Evolutionary conservation across 148 eudicot genomes (phyloP).

Genomic region (Nyssa sinensis): DNA sequence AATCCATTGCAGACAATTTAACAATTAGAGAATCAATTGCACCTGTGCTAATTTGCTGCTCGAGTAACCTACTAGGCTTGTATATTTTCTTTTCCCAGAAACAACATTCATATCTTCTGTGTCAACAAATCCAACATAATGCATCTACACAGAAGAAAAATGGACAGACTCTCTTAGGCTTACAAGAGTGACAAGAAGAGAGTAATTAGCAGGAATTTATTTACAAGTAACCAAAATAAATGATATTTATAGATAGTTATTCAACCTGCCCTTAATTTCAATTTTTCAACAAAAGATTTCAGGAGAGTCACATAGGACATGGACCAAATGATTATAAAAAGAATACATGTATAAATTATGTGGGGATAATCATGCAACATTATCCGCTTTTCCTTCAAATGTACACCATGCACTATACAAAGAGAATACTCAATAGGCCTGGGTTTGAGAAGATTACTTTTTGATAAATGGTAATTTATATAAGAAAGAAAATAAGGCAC

Average conservation of each 20-base stretch:
- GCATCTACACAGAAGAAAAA: constrained; percentile 57
- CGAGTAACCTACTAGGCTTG: constrained; percentile 81
- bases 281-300: background rate
- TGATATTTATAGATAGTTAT: background rate
- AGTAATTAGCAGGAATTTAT: constrained; percentile 5
- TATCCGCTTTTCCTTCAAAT: too few relatives aligned
- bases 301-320: background rate
- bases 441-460: too few relatives aligned
- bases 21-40: background rate
- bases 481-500: too few relatives aligned
- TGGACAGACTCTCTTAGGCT: background rate
- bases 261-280: background rate
- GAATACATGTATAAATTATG: background rate
- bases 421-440: background rate
- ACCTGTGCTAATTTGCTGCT: constrained; percentile 98
- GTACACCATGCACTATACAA: background rate
- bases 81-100: constrained; percentile 70
- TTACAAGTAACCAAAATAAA: background rate
- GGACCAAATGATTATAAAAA: background rate
- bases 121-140: constrained; percentile 87
- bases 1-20: background rate
- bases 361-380: too few relatives aligned
- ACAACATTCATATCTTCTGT: constrained; percentile 89
- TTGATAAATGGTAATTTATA: too few relatives aligned
- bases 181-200: constrained; percentile 2